Percentiles rank a stretch among this genome's conserved stretches.
These are phyloP conservation scores for Biscogniauxia marginata DNA, from an alignment of 2,329 filamentous ascomycete genomes.

Conservation along the genomic window DNA sequence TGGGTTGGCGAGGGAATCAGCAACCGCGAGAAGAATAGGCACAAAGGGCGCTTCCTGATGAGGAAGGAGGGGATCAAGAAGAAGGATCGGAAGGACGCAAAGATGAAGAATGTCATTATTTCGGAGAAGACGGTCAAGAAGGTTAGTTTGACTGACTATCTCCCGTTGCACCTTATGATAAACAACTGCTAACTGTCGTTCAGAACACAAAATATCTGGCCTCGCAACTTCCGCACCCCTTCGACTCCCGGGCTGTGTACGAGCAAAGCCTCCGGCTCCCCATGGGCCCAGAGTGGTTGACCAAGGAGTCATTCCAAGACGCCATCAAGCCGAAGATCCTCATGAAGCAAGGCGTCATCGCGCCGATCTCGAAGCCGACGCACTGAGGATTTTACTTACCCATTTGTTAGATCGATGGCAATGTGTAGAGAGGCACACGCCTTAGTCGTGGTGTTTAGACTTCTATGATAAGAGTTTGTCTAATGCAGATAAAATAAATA, in stretches of 20 bases:
- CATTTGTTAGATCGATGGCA: too few species aligned
- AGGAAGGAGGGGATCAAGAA: conserved; percentile 73
- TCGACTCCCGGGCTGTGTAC: conserved; percentile 84
- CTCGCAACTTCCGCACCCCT: conserved; percentile 80
- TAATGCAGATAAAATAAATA: too few species aligned
- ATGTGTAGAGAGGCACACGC: too few species aligned
- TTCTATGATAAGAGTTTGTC: too few species aligned
- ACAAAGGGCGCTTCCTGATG: conserved; percentile 61
- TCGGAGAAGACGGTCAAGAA: conserved; percentile 90
- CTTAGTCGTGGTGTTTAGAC: background rate
- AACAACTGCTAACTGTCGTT: background rate
- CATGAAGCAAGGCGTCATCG: conserved; percentile 87
- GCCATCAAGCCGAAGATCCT: conserved; percentile 85
- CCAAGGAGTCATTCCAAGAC: conserved; percentile 92
- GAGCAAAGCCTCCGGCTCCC: conserved; percentile 84
- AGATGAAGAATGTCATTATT: conserved; percentile 82
- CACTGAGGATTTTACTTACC: conserved; percentile 16
- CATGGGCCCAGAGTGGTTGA: conserved; percentile 91
- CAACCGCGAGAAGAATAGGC: conserved; percentile 64
- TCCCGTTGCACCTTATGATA: conserved; percentile 8
- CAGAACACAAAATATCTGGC: conserved; percentile 87
- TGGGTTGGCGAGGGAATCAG: conserved; percentile 81
- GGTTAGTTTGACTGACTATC: conserved; percentile 44
- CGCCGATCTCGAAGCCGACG: conserved; percentile 77
- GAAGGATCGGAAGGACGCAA: conserved; percentile 76